A percentile compares a stretch with the other conserved stretches of the same genome.
These are phyloP conservation scores for Fusarium tupiense DNA, from an alignment of 2,329 filamentous ascomycete genomes.

Conservation along the genomic window DNA sequence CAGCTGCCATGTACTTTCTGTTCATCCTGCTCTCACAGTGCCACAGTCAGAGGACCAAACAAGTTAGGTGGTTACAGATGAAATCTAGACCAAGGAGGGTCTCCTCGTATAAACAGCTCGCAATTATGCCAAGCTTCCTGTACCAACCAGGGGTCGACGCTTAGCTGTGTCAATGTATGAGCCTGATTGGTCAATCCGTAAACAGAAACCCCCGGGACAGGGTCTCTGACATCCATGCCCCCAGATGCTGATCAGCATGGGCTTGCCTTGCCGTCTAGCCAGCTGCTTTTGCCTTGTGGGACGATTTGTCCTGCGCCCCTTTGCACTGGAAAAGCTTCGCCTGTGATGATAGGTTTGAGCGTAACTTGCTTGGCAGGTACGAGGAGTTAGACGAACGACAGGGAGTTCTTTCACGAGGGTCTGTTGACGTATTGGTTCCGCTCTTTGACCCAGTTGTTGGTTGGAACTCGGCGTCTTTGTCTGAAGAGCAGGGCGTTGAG, in stretches of 20 bases:
- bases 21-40: background rate
- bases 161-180: background rate
- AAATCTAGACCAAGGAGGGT: constrained; percentile 20
- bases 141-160: background rate
- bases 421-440: background rate
- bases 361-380: constrained; percentile 27
- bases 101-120: constrained; percentile 16
- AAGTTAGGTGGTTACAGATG: constrained; percentile 1
- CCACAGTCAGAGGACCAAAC: background rate
- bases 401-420: background rate
- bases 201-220: constrained; percentile 16
- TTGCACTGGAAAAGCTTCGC: constrained; percentile 7
- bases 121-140: constrained; percentile 22
- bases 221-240: constrained; percentile 13
- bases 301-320: constrained; percentile 8
- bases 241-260: constrained; percentile 17
- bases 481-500: constrained; percentile 2
- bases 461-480: constrained; percentile 7
- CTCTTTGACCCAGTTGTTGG: background rate
- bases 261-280: constrained; percentile 1
- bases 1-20: constrained; percentile 18
- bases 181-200: constrained; percentile 19
- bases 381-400: background rate
- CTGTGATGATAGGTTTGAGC: constrained; percentile 4
- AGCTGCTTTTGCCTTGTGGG: constrained; percentile 17